These are phyloP conservation scores for Colletotrichum tabaci DNA, from an alignment of 2,329 filamentous ascomycete genomes.

Conservation along the genomic window DNA sequence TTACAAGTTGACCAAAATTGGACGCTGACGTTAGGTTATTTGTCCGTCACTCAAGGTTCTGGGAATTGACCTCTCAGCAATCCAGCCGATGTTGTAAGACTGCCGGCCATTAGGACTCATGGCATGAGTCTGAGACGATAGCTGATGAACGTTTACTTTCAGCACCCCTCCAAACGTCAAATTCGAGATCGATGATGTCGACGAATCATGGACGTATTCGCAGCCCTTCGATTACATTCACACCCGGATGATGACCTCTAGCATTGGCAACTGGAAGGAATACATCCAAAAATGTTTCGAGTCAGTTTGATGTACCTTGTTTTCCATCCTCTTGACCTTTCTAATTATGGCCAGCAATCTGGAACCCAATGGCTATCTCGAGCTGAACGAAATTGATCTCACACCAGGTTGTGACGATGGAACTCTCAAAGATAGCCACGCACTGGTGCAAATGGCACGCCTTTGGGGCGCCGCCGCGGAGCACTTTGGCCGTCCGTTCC, in stretches of 20 bases:
- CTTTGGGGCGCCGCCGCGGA: slow-evolving; percentile 49
- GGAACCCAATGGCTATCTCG: slow-evolving; percentile 51
- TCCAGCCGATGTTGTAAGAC: too few species aligned
- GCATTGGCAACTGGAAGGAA: slow-evolving; percentile 44
- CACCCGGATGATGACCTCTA: slow-evolving; percentile 14
- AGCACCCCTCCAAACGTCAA: slow-evolving; percentile 59
- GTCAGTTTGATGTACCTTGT: too few species aligned
- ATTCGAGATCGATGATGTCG: slow-evolving; percentile 58
- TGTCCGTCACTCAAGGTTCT: too few species aligned
- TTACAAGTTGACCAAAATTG: too few species aligned
- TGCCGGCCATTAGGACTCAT: too few species aligned
- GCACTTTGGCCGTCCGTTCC: slow-evolving; percentile 48
- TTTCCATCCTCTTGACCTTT: too few species aligned
- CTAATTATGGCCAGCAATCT: slow-evolving; percentile 44
- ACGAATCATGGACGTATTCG: slow-evolving; percentile 51
- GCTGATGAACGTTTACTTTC: not conserved
- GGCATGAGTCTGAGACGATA: too few species aligned
- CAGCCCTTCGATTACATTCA: slow-evolving; percentile 35
- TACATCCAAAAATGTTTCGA: slow-evolving; percentile 19
- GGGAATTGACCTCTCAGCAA: too few species aligned
- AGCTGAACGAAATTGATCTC: slow-evolving; percentile 56
- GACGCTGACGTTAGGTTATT: too few species aligned
- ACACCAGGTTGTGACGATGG: slow-evolving; percentile 58
- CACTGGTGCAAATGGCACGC: slow-evolving; percentile 50
- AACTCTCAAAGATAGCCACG: slow-evolving; percentile 48